Evolutionary conservation across 345 rosid species (phyloP), one percentile per base, ranked within the genome.

Genomic region (Erodium maritimum): DNA sequence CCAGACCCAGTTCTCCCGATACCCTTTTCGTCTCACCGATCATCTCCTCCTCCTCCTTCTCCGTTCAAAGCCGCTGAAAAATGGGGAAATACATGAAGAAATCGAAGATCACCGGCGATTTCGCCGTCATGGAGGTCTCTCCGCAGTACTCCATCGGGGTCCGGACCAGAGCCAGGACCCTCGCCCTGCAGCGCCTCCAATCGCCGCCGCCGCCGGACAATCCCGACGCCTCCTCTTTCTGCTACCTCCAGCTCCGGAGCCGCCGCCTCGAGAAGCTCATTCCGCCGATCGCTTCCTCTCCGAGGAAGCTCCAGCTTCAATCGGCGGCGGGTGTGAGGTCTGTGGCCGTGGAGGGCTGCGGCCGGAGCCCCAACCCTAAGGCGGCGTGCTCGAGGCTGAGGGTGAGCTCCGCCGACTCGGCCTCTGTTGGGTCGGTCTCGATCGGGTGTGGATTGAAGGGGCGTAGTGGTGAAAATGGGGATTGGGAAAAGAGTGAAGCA

Each of bases 221-320:
- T 29, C 29, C 61, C 55, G 57, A 59, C 52, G 70, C 85, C 17
- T 78, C 91, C n/a, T 75, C 67, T 19, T 68, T 62, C 20, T 82
- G 82, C 14, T 94, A 90, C 63, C 91, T 94, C 24, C 96, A 93
- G 84, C 91, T 94, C 2, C 71, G 99, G 8, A 94, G 88, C 61
- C 97, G 99, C n/a, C 82, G 97, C 11, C 88, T 87, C 6, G 78
- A 71, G 63, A 86, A 82, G 61, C 75, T 84, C 20, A 84, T 82
- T n/a, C 59, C 75, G 60, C 50, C 64, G 7, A 58, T 59, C 33
- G 5, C n/a, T 16, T 2, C 19, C 53, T 1, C 1, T 1, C 11
- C 2, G 2, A 18, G 20, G 19, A 50, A 50, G 10, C 14, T 5
- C 46, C 13, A 37, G 11, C 46, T 1, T 6, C 11, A 37, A 37